Conservation (phyloP, 805 yeast species). For the Wickerhamiella lipophila region DNA sequence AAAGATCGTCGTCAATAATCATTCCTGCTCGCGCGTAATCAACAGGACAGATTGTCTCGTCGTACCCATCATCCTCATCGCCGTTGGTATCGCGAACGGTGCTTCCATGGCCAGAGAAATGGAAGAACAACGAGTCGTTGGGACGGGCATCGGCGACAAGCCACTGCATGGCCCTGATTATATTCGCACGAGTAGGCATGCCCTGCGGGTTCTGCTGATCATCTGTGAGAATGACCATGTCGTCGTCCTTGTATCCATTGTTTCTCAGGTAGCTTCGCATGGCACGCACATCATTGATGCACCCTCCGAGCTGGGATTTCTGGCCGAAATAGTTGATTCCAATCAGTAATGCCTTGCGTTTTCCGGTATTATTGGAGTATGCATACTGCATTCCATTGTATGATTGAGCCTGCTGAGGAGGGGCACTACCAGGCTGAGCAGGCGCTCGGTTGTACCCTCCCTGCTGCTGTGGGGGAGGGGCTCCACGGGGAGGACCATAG, state of each 20-base stretch:
- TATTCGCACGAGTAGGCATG: constrained; percentile 56
- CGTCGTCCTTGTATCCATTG: constrained; percentile 30
- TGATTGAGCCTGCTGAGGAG: constrained; percentile 27
- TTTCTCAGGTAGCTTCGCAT: constrained; percentile 34
- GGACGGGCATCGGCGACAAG: constrained; percentile 58
- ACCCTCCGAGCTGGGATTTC: constrained; percentile 51
- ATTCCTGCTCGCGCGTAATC: constrained; percentile 58
- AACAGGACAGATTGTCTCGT: constrained; percentile 60
- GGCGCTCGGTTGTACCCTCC: constrained; percentile 2
- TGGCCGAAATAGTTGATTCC: constrained; percentile 71
- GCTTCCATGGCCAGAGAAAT: constrained; percentile 83
- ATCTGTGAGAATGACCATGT: constrained; percentile 33
- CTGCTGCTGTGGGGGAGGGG: constrained; percentile 3
- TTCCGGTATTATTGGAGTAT: constrained; percentile 60
- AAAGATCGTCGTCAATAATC: constrained; percentile 62
- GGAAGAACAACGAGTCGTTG: constrained; percentile 68
- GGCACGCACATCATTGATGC: constrained; percentile 56
- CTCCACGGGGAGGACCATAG: constrained; percentile 7
- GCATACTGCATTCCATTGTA: constrained; percentile 34
- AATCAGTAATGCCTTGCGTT: constrained; percentile 58
- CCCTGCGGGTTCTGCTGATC: constrained; percentile 31
- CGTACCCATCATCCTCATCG: constrained; percentile 64
- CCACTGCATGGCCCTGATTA: constrained; percentile 73
- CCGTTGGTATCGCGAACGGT: constrained; percentile 55
- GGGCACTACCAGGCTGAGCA: constrained; percentile 18